These are phyloP conservation scores for Cubamyces sp. DNA, from an alignment of 768 basidiomycete genomes.

Conservation along the genomic window DNA sequence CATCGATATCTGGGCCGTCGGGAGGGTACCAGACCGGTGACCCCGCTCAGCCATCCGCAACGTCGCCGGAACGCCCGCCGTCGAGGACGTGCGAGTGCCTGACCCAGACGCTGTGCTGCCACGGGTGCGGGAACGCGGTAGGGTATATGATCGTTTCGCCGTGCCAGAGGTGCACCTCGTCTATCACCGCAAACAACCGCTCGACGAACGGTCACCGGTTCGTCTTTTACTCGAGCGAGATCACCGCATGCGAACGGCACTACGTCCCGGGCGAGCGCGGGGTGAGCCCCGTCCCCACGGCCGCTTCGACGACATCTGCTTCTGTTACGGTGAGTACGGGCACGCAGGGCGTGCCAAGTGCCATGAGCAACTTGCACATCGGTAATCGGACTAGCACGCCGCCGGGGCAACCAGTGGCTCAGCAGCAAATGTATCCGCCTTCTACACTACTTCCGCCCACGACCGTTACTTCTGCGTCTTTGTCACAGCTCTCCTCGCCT, in stretches of 20 bases:
- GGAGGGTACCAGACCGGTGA: background rate
- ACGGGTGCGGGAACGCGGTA: conserved; percentile 72
- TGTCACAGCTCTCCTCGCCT: conserved; percentile 15
- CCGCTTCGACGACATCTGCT: conserved; percentile 27
- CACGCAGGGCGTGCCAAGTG: too few relatives aligned
- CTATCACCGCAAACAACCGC: conserved; percentile 66
- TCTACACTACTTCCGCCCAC: background rate
- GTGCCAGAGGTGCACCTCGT: conserved; percentile 76
- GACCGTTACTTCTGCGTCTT: conserved; percentile 1
- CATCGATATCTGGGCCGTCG: conserved; percentile 40
- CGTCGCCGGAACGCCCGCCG: conserved; percentile 36
- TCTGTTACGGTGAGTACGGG: conserved; percentile 8
- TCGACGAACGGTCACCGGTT: conserved; percentile 85
- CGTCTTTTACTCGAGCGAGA: conserved; percentile 80
- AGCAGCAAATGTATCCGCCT: background rate
- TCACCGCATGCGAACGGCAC: conserved; percentile 62
- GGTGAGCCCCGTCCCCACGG: conserved; percentile 44
- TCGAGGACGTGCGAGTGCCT: conserved; percentile 83
- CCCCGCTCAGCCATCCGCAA: conserved; percentile 16
- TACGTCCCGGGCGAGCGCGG: conserved; percentile 69
- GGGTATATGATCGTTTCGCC: conserved; percentile 85
- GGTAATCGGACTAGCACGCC: background rate
- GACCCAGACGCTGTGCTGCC: conserved; percentile 81
- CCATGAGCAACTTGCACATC: conserved; percentile 31
- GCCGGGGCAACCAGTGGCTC: background rate